Evolutionary conservation across 2,329 filamentous ascomycete species (phyloP), one percentile per base, ranked within the genome.

Genomic region (Colletotrichum sp.): DNA sequence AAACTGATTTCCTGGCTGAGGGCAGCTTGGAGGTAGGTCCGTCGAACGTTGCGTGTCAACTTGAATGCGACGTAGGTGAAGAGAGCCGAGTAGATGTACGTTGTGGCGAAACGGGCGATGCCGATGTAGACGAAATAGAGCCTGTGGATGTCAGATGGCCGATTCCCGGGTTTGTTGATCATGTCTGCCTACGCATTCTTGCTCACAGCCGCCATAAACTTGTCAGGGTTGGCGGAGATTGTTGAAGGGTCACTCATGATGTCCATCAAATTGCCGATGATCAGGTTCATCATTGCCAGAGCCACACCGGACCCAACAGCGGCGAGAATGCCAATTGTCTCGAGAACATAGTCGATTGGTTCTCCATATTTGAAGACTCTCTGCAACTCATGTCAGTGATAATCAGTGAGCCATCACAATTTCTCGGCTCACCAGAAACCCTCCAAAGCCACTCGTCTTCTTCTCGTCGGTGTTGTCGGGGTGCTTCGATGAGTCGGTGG

Each of bases 1-100:
- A 86, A 88, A 68, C 85, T 84, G 34, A 90, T 84, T 68, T 89
- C 87, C 74, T 90, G 88, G 9, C 87, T 82, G n/a, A 92, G 83
- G 2, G 89, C 85, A 34, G 86, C 83, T 39, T 87, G 85, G 8
- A 92, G 82, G 77, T 90, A 92, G 32, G 85, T 84, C 52, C 86
- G 84, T 10, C 90, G 84, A 36, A 87, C 81, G 34, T 83, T 87
- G 72, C 88, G 87, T 2, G 88, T 89, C 3, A 89, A 88, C 6
- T 88, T 84, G 67, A 87, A 87, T 1, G 89, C 89, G 3, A 87
- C 84, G 30, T 90, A 87, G 4, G 87, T 90, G 32, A 91, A 80
- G 61, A 84, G 81, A 3, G 82, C 78, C 36, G 84, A 83, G 80
- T 86, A 85, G 21, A 86, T 67, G 68, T 81, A 81, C 34, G 71